Base-by-base conservation (phyloP, 805 yeast species). In the Yarrowia hollandica region DNA sequence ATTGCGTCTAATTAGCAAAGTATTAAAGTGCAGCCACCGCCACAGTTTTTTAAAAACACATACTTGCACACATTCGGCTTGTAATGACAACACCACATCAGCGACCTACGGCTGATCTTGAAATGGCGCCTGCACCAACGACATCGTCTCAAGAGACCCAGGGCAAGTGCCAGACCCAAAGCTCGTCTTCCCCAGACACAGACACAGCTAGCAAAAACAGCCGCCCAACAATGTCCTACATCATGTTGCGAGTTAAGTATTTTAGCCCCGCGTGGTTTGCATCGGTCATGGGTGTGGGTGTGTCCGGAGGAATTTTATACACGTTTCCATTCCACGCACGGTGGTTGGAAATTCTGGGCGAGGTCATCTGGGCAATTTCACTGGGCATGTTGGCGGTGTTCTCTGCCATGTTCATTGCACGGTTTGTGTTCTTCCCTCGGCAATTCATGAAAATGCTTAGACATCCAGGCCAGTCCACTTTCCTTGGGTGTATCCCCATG, bases 231-330 rank as follows among this genome's bases (percentile, higher is more conserved):
- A 28, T 44, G 52, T 44, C 52, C 15, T 64, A 26, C 39, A 31
- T 19, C 60, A 60, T 48, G 31, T 14, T 35, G 15, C 61, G 68
- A 3, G 62, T 66, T 31, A 60, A 66, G 60, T 41, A 66, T 44
- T 66, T 66, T 50, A 60, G 65, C 10, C 68, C 69, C 23, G 66
- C 66, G 37, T 84, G 84, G 78, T 89, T 84, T 71, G 85, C 86
- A 22, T 76, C 82, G 50, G 80, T 84, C n/a, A 90, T 90, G 96
- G 96, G 96, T 1, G 79, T 85, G 3, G 96, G 96, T 1, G 87
- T 90, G 35, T 74, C 88, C 1, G 74, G 88, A 4, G 69, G 80
- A 34, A 73, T 88, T 4, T 74, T 90, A 33, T 79, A 82, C 69
- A 69, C 75, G 30, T 90, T 85, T 68, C 90, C 96, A 0, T 86